Evolutionary conservation across 1,284 basidiomycete species (phyloP), one percentile per base, ranked within the genome.

Genomic region (Ceratobasidium sp.): DNA sequence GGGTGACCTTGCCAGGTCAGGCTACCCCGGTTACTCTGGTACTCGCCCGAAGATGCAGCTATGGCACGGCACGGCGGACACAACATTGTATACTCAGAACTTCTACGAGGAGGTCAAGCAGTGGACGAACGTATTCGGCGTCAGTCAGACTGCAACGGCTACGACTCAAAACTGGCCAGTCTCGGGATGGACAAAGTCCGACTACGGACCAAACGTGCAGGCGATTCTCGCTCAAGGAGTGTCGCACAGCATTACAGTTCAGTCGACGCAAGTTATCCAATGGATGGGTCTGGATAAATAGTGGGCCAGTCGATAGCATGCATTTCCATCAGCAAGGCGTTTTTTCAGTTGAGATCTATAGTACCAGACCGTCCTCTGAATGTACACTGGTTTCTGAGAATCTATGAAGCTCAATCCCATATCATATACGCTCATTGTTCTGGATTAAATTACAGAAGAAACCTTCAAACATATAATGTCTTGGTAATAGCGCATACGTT

Each of bases 11-110:
- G 87, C 85, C 24, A 82, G 82, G 51, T 79, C 78, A 53, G 86
- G 83, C 27, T 88, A 84, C 79, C 86, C 87, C 8, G 87, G 87
- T 47, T 89, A 83, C 81, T 87, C 85, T 14, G 88, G 87, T n/a
- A 64, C 82, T 4, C 83, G 85, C 51, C 87, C 87, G 33, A 87
- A 85, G 79, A 82, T 89, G 77, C 86, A 87, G 79, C 81, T 88
- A 76, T 89, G 86, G 86, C 87, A 89, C 79, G 87, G 87, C 69
- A 87, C 87, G 29, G 82, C 80, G 36, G 88, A 89, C 79, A 87
- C 84, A 22, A 86, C 85, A 9, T 83, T 89, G 51, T 85, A 84
- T 81, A 84, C 83, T 9, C 82, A 84, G 63, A 89, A 89, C 82
- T 88, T 87, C 81, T 82, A 79, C 66, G 86, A 89, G 80, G 86